Percentiles rank a stretch among this genome's conserved stretches.
These are phyloP conservation scores for Xylariaceae sp. DNA, from an alignment of 2,329 filamentous ascomycete genomes.

Conservation along the genomic window DNA sequence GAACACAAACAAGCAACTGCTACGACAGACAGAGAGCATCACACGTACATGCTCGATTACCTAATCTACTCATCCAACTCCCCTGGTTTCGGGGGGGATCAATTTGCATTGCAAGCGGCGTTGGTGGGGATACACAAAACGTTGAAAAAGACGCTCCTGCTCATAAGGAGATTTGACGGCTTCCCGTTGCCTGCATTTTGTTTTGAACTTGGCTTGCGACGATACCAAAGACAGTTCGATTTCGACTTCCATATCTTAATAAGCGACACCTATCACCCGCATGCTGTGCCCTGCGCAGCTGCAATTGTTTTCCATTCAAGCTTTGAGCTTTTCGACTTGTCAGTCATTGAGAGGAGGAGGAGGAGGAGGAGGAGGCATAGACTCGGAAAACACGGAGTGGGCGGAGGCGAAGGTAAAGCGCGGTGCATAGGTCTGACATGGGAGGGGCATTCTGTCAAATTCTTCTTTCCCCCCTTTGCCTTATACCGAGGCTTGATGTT, in stretches of 20 bases:
- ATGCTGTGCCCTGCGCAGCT: constrained; percentile 10
- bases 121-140: constrained; percentile 29
- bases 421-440: no score
- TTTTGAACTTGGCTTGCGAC: constrained; percentile 21
- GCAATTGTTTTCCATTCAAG: constrained; percentile 5
- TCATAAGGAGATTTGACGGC: constrained; percentile 16
- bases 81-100: constrained; percentile 8
- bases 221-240: constrained; percentile 25
- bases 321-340: no score
- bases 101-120: constrained; percentile 27
- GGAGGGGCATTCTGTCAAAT: background rate
- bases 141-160: constrained; percentile 20
- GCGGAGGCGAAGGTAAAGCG: background rate
- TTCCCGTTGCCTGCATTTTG: constrained; percentile 21
- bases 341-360: background rate
- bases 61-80: constrained; percentile 21
- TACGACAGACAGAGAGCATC: background rate
- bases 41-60: constrained; percentile 24
- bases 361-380: background rate
- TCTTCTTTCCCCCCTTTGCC: background rate
- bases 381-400: background rate
- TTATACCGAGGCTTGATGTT: background rate
- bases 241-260: constrained; percentile 20
- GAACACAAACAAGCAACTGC: constrained; percentile 14
- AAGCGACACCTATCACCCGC: constrained; percentile 10